Evolutionary conservation across 225 moss, liverwort and hornwort genomes (phyloP).

Genomic region (Thuidium tamariscinum): DNA sequence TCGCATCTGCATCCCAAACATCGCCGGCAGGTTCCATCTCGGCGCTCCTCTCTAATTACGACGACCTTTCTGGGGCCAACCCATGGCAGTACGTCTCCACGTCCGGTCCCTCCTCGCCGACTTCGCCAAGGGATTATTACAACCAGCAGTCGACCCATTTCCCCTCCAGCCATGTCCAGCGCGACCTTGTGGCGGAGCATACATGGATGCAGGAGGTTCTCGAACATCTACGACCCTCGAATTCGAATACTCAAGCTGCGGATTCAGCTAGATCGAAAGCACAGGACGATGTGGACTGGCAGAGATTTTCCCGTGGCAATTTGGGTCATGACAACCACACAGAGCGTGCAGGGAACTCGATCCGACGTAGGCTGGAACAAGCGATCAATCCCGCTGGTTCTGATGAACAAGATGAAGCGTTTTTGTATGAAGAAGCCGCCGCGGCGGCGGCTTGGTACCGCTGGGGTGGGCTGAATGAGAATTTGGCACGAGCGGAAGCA

Average conservation of each 20-base stretch:
- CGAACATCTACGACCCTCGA: slow-evolving; percentile 1
- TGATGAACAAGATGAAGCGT: neutral
- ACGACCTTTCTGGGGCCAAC: neutral
- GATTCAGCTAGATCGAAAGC: neutral
- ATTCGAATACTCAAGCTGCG: neutral
- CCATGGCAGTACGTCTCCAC: slow-evolving; percentile 18
- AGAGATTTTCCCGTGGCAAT: neutral
- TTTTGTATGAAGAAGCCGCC: neutral
- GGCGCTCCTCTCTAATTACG: slow-evolving; percentile 1
- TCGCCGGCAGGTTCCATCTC: neutral
- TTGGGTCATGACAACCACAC: neutral
- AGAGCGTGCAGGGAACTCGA: neutral
- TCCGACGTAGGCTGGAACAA: neutral
- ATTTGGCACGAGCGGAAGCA: neutral
- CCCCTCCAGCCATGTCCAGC: neutral
- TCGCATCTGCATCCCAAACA: neutral
- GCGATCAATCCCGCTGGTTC: neutral
- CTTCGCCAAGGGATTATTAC: neutral
- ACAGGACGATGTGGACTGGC: neutral
- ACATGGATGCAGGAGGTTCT: slow-evolving; percentile 19
- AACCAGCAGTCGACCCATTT: neutral
- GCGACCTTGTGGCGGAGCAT: neutral
- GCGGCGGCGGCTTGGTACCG: slow-evolving; percentile 1
- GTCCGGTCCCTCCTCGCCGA: slow-evolving; percentile 12
- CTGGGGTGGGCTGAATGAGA: neutral